Evolutionary conservation across 768 basidiomycete species (phyloP), one percentile per base, ranked within the genome.

Genomic region (Mycena venus): DNA sequence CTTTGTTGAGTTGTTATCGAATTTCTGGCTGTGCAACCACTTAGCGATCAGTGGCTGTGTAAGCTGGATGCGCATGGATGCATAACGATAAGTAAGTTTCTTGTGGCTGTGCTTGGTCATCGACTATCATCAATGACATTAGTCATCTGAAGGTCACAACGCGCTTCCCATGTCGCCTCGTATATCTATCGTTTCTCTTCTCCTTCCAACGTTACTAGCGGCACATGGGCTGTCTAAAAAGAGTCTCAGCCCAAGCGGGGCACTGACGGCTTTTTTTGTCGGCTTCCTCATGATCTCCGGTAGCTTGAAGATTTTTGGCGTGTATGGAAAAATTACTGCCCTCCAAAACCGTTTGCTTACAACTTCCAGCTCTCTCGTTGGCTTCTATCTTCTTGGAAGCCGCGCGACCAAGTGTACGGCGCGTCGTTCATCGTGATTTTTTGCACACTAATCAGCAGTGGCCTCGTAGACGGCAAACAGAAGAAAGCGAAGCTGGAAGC

Each of bases 381-480:
- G 89, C 0, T 95, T 97, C 81, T 97, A 98, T 82, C 84, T 97
- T 34, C 78, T 91, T 0, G 97, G 93, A 5, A 94, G 94, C 73
- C 89, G 90, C 58, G 96, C 96, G 0, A 98, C 97, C 3, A 97
- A 96, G 83, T 88, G 91, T 91, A 78, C 78, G 91, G 86, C 0
- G 29, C 19, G 21, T 27, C 11, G 2, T 6, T 42, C 19, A 36
- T 25, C 38, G n/a, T 8, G 19, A 25, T 25, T 56, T 7, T 51
- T 29, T 40, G 51, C 34, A 23, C 29, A 36, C 58, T 55, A 11
- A 42, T 32, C 51, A 10, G 23, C n/a, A n/a, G 38, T 17, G 23
- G 19, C 53, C n/a, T 59, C 23, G 59, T 44, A 92, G 94, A 93
- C 73, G 93, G 96, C 68, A 96, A 93, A 83, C 85, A 90, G 62